Evolutionary conservation across 805 yeast genomes (phyloP).

Genomic region (Suhomyces prunicola): DNA sequence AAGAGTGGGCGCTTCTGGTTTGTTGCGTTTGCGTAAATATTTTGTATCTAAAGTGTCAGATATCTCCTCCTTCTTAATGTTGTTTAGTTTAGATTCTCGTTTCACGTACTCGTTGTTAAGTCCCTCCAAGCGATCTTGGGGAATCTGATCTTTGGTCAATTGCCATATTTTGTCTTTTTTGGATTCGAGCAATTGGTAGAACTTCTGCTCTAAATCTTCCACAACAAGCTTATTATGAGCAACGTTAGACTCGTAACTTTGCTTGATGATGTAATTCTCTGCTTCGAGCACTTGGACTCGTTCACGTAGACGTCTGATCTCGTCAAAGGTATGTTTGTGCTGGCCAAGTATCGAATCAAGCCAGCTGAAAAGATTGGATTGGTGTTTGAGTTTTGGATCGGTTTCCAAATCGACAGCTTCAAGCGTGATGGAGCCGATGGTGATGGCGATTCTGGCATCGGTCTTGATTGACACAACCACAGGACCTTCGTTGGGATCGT

Average conservation of each 20-base stretch:
- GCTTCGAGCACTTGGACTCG: constrained; percentile 3
- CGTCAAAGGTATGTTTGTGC: constrained; percentile 8
- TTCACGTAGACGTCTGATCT: constrained; percentile 1
- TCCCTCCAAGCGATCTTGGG: constrained; percentile 9
- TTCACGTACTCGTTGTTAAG: constrained; percentile 16
- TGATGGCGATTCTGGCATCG: constrained; percentile 21
- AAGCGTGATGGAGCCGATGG: constrained; percentile 23
- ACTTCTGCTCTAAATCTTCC: constrained; percentile 24
- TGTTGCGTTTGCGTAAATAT: constrained; percentile 16
- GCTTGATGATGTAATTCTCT: constrained; percentile 7
- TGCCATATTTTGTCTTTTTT: constrained; percentile 31
- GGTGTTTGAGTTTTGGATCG: constrained; percentile 7
- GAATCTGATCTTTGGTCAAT: constrained; percentile 12
- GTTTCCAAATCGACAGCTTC: constrained; percentile 17
- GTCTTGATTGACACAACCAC: constrained; percentile 16
- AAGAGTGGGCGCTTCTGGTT: constrained; percentile 7
- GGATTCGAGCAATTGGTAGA: constrained; percentile 24
- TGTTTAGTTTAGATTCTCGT: constrained; percentile 11
- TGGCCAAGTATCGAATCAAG: constrained; percentile 15
- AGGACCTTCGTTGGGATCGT: constrained; percentile 8
- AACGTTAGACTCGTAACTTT: constrained; percentile 11
- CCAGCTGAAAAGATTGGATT: constrained; percentile 27
- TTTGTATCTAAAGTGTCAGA: constrained; percentile 17
- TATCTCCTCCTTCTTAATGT: constrained; percentile 15
- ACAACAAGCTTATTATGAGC: constrained; percentile 16